phyloP scores from a whole-genome alignment of 2,329 filamentous ascomycete genomes.

The Pyrenochaeta sp. region DNA sequence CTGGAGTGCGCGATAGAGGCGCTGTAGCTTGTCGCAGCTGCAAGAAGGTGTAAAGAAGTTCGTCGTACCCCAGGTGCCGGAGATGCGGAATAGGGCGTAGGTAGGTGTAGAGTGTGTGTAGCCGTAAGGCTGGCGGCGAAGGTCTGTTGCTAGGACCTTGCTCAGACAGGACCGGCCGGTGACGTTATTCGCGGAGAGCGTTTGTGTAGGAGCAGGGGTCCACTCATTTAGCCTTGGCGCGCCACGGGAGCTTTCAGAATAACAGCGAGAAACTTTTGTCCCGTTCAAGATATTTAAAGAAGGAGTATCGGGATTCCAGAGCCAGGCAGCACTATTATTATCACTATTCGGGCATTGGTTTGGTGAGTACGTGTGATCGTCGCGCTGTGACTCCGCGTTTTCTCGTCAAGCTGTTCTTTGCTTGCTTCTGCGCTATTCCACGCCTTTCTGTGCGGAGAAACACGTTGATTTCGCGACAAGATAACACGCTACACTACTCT shows the following conservation, averaged over 20 bases:
- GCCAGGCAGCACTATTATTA: too few species aligned
- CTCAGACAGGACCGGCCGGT: slow-evolving; percentile 19
- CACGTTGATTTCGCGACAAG: too few species aligned
- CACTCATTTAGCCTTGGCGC: slow-evolving; percentile 19
- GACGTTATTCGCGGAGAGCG: slow-evolving; percentile 35
- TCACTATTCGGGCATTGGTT: too few species aligned
- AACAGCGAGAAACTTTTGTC: too few species aligned
- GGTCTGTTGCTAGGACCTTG: slow-evolving; percentile 24
- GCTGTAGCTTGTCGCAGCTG: slow-evolving; percentile 25
- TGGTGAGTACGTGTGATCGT: slow-evolving; percentile 22
- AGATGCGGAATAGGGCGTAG: slow-evolving; percentile 1
- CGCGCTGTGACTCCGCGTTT: slow-evolving; percentile 31
- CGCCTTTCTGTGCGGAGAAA: slow-evolving; percentile 29
- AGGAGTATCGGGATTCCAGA: too few species aligned
- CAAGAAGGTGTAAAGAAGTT: slow-evolving; percentile 10
- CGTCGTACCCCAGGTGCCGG: not conserved
- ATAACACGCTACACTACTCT: too few species aligned
- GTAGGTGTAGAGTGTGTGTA: slow-evolving; percentile 2
- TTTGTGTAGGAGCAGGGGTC: slow-evolving; percentile 26
- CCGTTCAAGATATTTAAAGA: too few species aligned
- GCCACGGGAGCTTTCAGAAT: slow-evolving; percentile 2
- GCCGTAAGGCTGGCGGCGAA: slow-evolving; percentile 26
- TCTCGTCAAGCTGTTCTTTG: slow-evolving; percentile 17
- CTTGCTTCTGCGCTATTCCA: slow-evolving; percentile 36
- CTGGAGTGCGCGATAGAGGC: slow-evolving; percentile 16